These are phyloP conservation scores for Limnomonas spitsbergensis DNA, from an alignment of 139 green algal species.

Conservation along the genomic window DNA sequence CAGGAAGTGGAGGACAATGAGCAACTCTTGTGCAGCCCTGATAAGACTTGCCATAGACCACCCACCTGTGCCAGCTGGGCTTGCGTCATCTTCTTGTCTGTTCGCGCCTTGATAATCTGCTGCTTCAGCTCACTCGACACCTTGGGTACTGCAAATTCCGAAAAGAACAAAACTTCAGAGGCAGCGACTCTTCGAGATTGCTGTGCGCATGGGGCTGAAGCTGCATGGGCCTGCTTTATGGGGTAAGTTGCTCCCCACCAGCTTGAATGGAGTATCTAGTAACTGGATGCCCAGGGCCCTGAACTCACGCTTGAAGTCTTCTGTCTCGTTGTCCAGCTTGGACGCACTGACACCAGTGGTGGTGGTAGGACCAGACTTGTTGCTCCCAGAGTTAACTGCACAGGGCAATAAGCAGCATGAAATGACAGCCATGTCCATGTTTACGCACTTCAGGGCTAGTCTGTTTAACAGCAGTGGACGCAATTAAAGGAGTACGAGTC, in stretches of 20 bases:
- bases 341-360: constrained; percentile 60
- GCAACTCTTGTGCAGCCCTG: not conserved
- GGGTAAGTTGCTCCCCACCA: too few relatives aligned
- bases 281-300: not conserved
- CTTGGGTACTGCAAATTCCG: constrained; percentile 59
- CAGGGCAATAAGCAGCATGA: not conserved
- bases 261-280: too few relatives aligned
- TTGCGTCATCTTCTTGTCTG: constrained; percentile 96
- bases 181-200: not conserved
- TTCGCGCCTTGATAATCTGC: constrained; percentile 83
- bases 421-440: not conserved
- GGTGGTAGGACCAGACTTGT: constrained; percentile 39
- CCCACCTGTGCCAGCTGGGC: constrained; percentile 81
- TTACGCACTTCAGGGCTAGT: too few relatives aligned
- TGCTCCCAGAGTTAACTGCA: constrained; percentile 38
- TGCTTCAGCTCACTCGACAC: constrained; percentile 94
- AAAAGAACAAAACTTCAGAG: not conserved
- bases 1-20: not conserved
- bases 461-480: too few relatives aligned
- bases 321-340: constrained; percentile 85
- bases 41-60: not conserved
- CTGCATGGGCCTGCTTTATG: too few relatives aligned
- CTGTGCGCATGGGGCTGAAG: too few relatives aligned
- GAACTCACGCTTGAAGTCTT: constrained; percentile 72
- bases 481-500: too few relatives aligned